Evolutionary conservation across 2,329 filamentous ascomycete species (phyloP), one percentile per base, ranked within the genome.

Genomic region (Fusarium graminum): DNA sequence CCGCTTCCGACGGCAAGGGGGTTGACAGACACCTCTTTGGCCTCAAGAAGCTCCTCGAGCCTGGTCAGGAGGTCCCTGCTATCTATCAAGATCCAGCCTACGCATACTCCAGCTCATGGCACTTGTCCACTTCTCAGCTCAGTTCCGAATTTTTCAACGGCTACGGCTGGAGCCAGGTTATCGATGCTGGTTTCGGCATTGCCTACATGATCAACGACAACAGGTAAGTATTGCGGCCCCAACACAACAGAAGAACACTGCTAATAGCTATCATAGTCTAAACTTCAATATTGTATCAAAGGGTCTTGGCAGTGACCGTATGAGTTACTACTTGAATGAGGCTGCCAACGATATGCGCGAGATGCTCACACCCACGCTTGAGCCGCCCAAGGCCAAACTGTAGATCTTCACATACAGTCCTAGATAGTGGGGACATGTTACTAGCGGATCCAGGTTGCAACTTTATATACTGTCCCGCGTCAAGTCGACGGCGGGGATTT

Each of bases 181-280:
- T 98, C 54, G 94, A 98, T 75, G 92, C 91, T 62, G 95, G 95
- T 29, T 99, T 95, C 80, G 95, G 95, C 68, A 97, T 99, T 76
- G 95, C 95, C 38, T 99, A 99, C 79, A 99, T 99, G 95, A 98
- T 99, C 79, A 99, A 99, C 77, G 94, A 98, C 85, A 97, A 97
- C 80, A 94, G 88, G 90, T 92, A 76, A 79, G 83, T 74, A 41
- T 30, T 39, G 7, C 19, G 26, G 29, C 13, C 19, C 22, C n/a
- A 25, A 29, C 16, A 39, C 43, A 39, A 17, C 34, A 12, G 25
- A 29, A 17, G 19, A 13, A 42, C 6, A n/a, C 10, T 26, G 34
- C 63, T 72, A 55, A 74, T 29, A 34, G 26, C n/a, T 13, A 19
- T 53, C 62, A 65, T 73, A 97, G 93, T 79, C 86, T 99, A 67